These are phyloP conservation scores for Sicyos edulis DNA, from an alignment of 306 rosid genomes.

Conservation along the genomic window DNA sequence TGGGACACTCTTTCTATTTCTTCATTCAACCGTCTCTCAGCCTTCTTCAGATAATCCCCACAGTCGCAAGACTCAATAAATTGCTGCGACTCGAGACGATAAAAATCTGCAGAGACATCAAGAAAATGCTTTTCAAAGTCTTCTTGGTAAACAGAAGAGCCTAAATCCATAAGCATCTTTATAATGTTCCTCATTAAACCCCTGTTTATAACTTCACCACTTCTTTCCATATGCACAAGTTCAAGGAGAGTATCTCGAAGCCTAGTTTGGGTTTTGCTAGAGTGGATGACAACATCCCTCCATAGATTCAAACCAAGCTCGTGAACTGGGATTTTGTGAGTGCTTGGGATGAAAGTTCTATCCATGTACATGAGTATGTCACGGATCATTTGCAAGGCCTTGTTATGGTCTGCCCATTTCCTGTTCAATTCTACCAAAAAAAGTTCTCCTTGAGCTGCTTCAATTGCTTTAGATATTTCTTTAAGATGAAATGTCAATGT, in stretches of 20 bases:
- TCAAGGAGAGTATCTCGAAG: constrained; percentile 56
- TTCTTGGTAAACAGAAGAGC: constrained; percentile 58
- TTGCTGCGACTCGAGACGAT: constrained; percentile 56
- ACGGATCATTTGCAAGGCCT: constrained; percentile 69
- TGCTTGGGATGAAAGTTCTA: constrained; percentile 64
- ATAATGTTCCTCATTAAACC: constrained; percentile 59
- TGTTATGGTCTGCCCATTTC: constrained; percentile 74
- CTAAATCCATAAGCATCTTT: constrained; percentile 77
- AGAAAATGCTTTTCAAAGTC: constrained; percentile 70
- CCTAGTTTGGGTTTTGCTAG: constrained; percentile 55
- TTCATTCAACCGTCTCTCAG: constrained; percentile 69
- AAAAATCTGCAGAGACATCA: constrained; percentile 68
- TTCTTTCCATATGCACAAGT: constrained; percentile 53
- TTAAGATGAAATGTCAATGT: constrained; percentile 68
- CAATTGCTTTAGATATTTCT: constrained; percentile 62
- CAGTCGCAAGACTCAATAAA: constrained; percentile 72
- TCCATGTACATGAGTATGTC: constrained; percentile 95
- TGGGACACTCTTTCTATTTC: constrained; percentile 86
- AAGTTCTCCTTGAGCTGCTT: constrained; percentile 61
- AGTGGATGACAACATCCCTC: constrained; percentile 67
- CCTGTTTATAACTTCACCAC: constrained; percentile 67
- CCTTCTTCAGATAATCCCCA: constrained; percentile 71
- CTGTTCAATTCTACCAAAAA: constrained; percentile 76
- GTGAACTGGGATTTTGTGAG: constrained; percentile 58
- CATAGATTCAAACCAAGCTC: constrained; percentile 77